Base-by-base conservation (phyloP, 2,329 filamentous ascomycete genomes). In the Fusarium sambucinum region DNA sequence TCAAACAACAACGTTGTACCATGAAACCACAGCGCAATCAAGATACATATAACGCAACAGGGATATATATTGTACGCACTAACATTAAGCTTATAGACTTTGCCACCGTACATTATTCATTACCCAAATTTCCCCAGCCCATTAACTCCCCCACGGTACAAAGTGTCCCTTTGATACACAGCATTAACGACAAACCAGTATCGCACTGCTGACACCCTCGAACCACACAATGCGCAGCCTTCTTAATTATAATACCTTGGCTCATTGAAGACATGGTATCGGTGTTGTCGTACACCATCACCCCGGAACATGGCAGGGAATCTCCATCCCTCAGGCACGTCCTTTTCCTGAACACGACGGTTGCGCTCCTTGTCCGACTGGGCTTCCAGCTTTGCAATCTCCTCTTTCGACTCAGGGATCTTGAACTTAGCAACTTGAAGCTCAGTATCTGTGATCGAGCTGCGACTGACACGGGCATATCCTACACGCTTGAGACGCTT, bases 351-450 rank as follows among this genome's bases (percentile, higher is more conserved):
- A 8, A 94, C 83, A 30, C 83, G 81, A 25, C 77, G 79, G 59
- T 88, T 82, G 23, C 92, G 84, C 68, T 89, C 82, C 59, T 92
- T 85, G 8, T 77, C 75, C 3, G 80, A 74, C 37, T 82, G 74
- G 0, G 75, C 76, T 64, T 83, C 81, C 1, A 84, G 73, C 52
- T 75, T 73, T 23, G 71, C 77, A 53, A 84, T 83, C 59, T 90
- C 87, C 17, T 87, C 86, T 47, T 89, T 86, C 1, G 86, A 85
- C 55, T 74, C 69, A 3, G 93, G 94, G 44, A 99, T 87, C 33
- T 94, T 87, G 80, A 99, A 98, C 80, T 98, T 98, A 72, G 93
- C 96, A 32, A 97, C 92, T 84, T 99, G 96, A 56, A 99, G 85
- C 81, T 99, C 96, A 3, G 96, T 99, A 77, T 99, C 96, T 14